Base-by-base conservation (phyloP, 1,284 basidiomycete species). In the Boletus semigastroideus region DNA sequence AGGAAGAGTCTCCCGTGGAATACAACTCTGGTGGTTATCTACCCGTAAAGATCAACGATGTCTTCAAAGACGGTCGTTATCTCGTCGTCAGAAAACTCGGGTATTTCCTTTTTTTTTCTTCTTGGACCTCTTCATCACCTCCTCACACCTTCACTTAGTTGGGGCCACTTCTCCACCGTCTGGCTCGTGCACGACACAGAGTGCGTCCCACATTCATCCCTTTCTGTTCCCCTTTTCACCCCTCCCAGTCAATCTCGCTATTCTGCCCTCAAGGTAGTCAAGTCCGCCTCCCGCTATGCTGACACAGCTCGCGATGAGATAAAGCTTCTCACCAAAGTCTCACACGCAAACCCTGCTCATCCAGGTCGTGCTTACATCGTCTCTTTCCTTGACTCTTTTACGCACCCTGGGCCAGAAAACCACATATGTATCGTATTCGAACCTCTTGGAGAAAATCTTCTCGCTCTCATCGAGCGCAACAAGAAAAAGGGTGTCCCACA, bases 361-460 rank as follows among this genome's bases (percentile, higher is more conserved):
- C 80, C 78, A 8, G 90, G 90, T 42, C 76, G 84, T 48, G 70
- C 77, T 14, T 78, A 90, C 61, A 82, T 94, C 54, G 91, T 95
- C 53, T 87, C 90, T 20, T 90, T 94, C 58, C 82, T 95, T 59
- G 92, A 95, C 72, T 90, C 91, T 38, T 95, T 95, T 70, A 78
- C 80, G 5, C 85, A 90, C 62, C 68, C 74, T 55, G 76, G 78
- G 4, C 81, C 82, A 16, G 81, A 86, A 56, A 83, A 84, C 8
- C 92, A 95, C 66, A 83, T 95, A 49, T 95, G 92, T 74, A 92
- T 95, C 64, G 88, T 94, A 25, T 93, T 94, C 59, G 93, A 95
- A 71, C 92, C 93, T 1, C 80, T 95, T 10, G 92, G 92, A 46
- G 93, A 94, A 74, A 94, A 92, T 63, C 74, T 95, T 46, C 77